These are phyloP conservation scores for Ulmus americana DNA, from an alignment of 331 rosid genomes.

Conservation along the genomic window DNA sequence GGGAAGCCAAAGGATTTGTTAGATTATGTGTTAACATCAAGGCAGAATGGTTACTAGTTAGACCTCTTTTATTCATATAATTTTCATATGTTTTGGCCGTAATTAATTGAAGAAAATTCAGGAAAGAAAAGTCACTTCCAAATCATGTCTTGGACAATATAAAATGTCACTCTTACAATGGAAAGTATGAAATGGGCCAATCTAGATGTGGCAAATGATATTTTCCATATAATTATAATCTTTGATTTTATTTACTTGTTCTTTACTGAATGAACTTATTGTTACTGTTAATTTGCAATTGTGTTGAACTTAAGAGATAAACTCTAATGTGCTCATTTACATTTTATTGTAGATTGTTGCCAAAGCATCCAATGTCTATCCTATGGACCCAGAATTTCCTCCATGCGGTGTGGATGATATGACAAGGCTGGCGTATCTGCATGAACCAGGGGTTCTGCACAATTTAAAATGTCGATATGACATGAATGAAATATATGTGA, in stretches of 20 bases:
- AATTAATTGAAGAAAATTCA: not conserved
- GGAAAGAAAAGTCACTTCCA: not conserved
- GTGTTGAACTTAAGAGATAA: too few species aligned
- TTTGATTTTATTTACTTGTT: not conserved
- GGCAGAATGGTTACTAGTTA: too few species aligned
- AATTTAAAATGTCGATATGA: conserved; percentile 63
- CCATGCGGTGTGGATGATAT: conserved; percentile 79
- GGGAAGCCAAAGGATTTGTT: not conserved
- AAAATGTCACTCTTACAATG: not conserved
- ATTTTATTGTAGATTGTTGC: conserved; percentile 46
- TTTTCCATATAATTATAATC: not conserved
- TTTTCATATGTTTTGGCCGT: not conserved
- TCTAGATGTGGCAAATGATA: not conserved
- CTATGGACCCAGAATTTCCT: conserved; percentile 94
- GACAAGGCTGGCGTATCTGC: conserved; percentile 92
- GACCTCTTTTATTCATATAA: not conserved
- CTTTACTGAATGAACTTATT: not conserved
- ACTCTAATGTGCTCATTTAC: not conserved
- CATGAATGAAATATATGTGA: conserved; percentile 74
- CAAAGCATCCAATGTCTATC: conserved; percentile 50
- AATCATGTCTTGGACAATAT: not conserved
- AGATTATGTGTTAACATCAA: not conserved
- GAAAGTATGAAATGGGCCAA: not conserved
- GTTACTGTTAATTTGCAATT: too few species aligned
- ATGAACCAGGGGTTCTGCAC: conserved; percentile 86